Conservation (phyloP, 108 stramenopile species). For the Cylindrotheca fusiformis region DNA sequence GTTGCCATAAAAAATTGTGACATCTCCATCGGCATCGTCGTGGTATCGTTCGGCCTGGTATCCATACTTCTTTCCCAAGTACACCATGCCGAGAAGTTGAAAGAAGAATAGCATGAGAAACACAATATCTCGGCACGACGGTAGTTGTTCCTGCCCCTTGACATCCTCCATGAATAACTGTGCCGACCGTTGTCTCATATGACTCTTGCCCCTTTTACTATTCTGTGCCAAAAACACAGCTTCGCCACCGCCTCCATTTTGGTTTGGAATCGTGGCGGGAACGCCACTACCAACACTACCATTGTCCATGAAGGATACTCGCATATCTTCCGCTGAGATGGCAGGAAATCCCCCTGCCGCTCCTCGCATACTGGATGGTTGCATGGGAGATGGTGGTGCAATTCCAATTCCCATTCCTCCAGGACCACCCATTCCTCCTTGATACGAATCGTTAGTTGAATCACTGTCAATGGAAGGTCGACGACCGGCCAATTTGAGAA, state of each 20-base stretch:
- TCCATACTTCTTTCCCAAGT: conserved; percentile 57
- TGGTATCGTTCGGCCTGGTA: conserved; percentile 55
- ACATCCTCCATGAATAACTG: conserved; percentile 74
- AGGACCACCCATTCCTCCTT: neutral
- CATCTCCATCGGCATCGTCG: conserved; percentile 25
- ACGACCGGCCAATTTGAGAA: conserved; percentile 27
- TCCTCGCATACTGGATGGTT: conserved; percentile 10
- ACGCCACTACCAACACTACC: conserved; percentile 13
- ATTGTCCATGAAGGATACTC: conserved; percentile 6
- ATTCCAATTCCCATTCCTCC: neutral
- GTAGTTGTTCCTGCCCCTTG: conserved; percentile 63
- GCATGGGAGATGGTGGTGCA: neutral
- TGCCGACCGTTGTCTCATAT: conserved; percentile 76
- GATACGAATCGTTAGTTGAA: conserved; percentile 4
- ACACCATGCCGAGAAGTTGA: conserved; percentile 50
- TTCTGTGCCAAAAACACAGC: conserved; percentile 34
- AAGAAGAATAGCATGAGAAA: conserved; percentile 66
- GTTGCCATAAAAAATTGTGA: conserved; percentile 60
- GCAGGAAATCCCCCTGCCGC: conserved; percentile 2
- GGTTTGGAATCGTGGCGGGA: too few species aligned
- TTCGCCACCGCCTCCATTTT: conserved; percentile 32
- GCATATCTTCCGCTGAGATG: too few species aligned
- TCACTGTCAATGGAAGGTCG: neutral
- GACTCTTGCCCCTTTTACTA: conserved; percentile 12
- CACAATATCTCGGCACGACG: conserved; percentile 57